A percentile compares a stretch with the other conserved stretches of the same genome.
Conservation (phyloP, 371 early-diverging fungal species). For the Encephalitozoon cuniculi region DNA sequence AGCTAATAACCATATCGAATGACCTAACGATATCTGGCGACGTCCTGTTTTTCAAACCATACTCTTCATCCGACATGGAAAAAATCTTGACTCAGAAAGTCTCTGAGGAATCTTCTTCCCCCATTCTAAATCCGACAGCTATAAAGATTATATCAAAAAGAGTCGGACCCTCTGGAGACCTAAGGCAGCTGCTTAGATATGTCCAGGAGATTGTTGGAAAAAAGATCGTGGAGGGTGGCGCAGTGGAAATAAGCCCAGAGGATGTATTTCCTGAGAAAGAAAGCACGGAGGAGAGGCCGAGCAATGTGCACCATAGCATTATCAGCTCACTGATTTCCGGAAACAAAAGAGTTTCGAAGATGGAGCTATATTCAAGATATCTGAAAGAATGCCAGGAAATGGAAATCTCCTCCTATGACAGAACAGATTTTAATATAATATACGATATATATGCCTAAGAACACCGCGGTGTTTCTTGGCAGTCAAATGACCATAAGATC, state of each 20-base stretch:
- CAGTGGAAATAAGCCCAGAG: background rate
- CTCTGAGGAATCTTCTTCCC: background rate
- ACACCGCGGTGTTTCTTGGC: background rate
- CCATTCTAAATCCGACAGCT: background rate
- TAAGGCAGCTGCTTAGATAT: constrained; percentile 37
- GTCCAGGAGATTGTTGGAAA: background rate
- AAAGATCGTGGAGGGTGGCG: constrained; percentile 1
- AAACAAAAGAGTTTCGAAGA: background rate
- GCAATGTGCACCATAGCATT: background rate
- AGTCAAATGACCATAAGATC: background rate
- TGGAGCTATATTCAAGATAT: background rate
- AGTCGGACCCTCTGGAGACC: constrained; percentile 33
- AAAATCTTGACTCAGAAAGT: constrained; percentile 40
- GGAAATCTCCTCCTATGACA: constrained; percentile 3
- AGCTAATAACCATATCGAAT: constrained; percentile 52
- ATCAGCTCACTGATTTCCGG: background rate
- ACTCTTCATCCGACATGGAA: constrained; percentile 39
- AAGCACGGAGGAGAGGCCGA: background rate
- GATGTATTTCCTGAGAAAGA: background rate
- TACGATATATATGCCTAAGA: constrained; percentile 14
- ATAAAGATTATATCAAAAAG: constrained; percentile 32
- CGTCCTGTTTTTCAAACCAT: constrained; percentile 37
- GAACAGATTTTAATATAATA: constrained; percentile 34
- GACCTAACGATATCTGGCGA: background rate
- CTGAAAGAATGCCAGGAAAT: constrained; percentile 12